A percentile compares a stretch with the other conserved stretches of the same genome.
Evolutionary conservation across 2,329 filamentous ascomycete species (phyloP).

Genomic region (Fusarium praegraminearum): DNA sequence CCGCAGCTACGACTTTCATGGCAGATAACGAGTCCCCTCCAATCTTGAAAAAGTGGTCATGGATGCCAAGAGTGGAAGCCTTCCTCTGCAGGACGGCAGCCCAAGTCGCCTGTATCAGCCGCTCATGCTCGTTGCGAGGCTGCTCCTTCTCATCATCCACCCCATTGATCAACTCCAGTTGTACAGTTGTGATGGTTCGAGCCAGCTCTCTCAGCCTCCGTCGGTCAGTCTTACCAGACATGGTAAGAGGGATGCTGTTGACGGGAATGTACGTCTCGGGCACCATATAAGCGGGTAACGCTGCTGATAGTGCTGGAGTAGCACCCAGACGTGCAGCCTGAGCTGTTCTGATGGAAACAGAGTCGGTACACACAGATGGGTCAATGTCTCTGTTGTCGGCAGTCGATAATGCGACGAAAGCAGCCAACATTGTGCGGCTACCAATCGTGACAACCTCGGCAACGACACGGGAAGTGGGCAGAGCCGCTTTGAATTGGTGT

Average conservation of each 20-base stretch:
- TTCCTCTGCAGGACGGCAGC: not conserved
- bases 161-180: not conserved
- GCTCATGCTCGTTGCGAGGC: constrained; percentile 1
- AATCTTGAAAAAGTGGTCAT: not conserved
- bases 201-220: not conserved
- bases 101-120: not conserved
- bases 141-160: not conserved
- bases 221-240: not conserved
- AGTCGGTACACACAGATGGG: not conserved
- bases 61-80: not conserved
- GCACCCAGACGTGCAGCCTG: not conserved
- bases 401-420: not conserved
- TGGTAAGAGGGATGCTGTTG: not conserved
- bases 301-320: not conserved
- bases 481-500: constrained; percentile 15
- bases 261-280: constrained; percentile 1
- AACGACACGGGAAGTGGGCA: constrained; percentile 16
- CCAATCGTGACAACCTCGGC: constrained; percentile 1
- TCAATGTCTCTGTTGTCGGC: not conserved
- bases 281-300: constrained; percentile 5
- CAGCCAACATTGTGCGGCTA: not conserved
- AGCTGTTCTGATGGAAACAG: not conserved
- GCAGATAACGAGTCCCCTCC: constrained; percentile 2
- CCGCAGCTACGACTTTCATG: not conserved
- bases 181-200: not conserved